Evolutionary conservation across 2,329 filamentous ascomycete genomes (phyloP).

Genomic region (Fusarium sp.): DNA sequence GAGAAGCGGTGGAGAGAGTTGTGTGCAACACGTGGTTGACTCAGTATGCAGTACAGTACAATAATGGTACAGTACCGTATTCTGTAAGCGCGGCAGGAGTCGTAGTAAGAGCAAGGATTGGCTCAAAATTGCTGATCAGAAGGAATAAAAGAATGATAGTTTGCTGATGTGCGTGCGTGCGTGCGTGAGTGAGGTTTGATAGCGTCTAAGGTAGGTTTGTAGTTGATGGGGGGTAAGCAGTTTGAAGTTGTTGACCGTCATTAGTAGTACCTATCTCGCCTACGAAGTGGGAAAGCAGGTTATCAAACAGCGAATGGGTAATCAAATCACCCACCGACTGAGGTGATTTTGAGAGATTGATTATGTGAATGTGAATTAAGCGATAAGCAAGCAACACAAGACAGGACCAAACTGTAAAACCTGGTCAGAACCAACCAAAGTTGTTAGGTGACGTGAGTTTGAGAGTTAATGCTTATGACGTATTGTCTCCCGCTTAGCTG

Average conservation of each 20-base stretch:
- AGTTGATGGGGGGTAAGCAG: constrained; percentile 19
- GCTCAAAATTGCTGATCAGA: constrained; percentile 29
- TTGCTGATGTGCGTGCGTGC: constrained; percentile 18
- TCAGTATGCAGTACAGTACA: constrained; percentile 26
- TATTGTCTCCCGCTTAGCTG: constrained; percentile 5
- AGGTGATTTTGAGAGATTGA: not conserved
- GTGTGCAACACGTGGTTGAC: constrained; percentile 42
- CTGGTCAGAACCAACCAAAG: constrained; percentile 21
- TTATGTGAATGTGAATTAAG: constrained; percentile 19
- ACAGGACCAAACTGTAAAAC: constrained; percentile 12
- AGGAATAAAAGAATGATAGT: constrained; percentile 16
- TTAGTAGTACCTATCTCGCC: constrained; percentile 17
- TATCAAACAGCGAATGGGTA: not conserved
- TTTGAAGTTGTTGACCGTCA: constrained; percentile 5
- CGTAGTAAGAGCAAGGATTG: constrained; percentile 25
- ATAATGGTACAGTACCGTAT: not conserved
- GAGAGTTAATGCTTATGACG: constrained; percentile 27
- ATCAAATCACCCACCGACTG: not conserved
- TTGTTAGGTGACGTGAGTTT: constrained; percentile 15
- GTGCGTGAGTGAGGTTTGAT: not conserved
- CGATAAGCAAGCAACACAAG: constrained; percentile 18
- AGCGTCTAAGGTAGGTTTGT: not conserved
- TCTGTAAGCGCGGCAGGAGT: constrained; percentile 14
- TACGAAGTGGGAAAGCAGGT: constrained; percentile 12
- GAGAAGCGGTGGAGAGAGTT: constrained; percentile 32